Base-by-base conservation (phyloP, 2,329 filamentous ascomycete species). In the Plectosphaerella cucumerina region DNA sequence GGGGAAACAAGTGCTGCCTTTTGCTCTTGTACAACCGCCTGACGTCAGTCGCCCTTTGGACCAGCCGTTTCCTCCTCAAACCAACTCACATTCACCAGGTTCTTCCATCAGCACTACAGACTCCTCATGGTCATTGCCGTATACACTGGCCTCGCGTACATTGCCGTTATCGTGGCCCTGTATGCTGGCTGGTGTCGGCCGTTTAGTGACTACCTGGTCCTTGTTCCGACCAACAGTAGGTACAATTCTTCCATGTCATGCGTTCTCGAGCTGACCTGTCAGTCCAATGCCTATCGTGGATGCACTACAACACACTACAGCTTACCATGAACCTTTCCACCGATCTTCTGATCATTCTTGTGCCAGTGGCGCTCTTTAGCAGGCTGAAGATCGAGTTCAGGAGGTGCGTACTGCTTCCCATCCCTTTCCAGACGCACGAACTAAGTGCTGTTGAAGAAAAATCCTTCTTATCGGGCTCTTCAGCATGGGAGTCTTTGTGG, bases 181-280 rank as follows among this genome's bases (percentile, higher is more conserved):
- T 54, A 54, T 10, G 50, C 50, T 17, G 53, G 53, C 5, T 53
- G 50, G 53, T 54, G 53, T 21, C 47, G 50, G 21, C 53, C 50
- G 1, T 54, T 54, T 34, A 50, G 50, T 8, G 50, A 45, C 12
- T 54, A 54, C 18, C 45, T 54, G 8, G 39, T 53, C 6, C 48
- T 54, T 2, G 8, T 22, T 10, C 53, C 18, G 9, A 3, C 11
- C 9, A 31, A 31, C 26, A 31, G 26, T 31, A 31, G 2, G 26
- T 31, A 5, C 26, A 4, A 31, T 31, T 8, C 23, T 26, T 5
- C 9, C 5, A 26, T 26, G 5, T 11, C 6, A 31, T 9, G 8
- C 8, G 6, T 31, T 31, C 26, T 2, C 12, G 3, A 2, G 26
- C 26, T 31, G 6, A 31, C 6, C 6, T 9, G 2, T 31, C 15